phyloP scores from a whole-genome alignment of 768 basidiomycete genomes.

The Boletus reticulatus region DNA sequence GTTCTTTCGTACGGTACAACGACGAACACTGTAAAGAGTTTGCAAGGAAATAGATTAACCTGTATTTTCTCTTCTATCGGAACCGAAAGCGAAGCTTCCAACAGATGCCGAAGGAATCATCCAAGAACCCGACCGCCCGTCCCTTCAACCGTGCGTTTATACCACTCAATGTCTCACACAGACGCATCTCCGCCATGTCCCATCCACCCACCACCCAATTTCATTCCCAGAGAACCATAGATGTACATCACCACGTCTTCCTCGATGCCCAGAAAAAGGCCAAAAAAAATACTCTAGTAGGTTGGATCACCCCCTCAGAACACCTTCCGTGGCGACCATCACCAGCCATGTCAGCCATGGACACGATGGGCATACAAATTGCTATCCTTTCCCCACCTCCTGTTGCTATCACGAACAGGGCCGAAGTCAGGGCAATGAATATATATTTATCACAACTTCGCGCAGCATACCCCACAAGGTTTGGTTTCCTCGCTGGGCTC shows the following conservation, averaged over 20 bases:
- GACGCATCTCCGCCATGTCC: slow-evolving; percentile 11
- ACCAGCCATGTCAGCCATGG: slow-evolving; percentile 62
- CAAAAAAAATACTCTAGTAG: slow-evolving; percentile 43
- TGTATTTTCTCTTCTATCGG: slow-evolving; percentile 8
- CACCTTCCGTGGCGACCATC: slow-evolving; percentile 66
- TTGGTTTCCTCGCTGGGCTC: slow-evolving; percentile 69
- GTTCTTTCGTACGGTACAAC: slow-evolving; percentile 82
- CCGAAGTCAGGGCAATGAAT: slow-evolving; percentile 47
- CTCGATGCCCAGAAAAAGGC: slow-evolving; percentile 50
- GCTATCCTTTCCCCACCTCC: slow-evolving; percentile 71
- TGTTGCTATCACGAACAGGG: slow-evolving; percentile 42
- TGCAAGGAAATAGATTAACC: slow-evolving; percentile 31
- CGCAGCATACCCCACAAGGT: slow-evolving; percentile 47
- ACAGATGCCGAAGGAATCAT: slow-evolving; percentile 10
- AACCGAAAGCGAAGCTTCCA: slow-evolving; percentile 16
- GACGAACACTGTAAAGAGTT: slow-evolving; percentile 63
- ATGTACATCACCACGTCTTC: slow-evolving; percentile 81
- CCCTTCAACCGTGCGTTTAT: not conserved
- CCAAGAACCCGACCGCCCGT: slow-evolving; percentile 6
- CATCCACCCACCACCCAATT: slow-evolving; percentile 2
- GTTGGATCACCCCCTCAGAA: slow-evolving; percentile 62
- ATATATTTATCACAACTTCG: slow-evolving; percentile 46
- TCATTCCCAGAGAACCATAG: slow-evolving; percentile 36
- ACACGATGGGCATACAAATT: slow-evolving; percentile 51
- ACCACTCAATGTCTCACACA: not conserved